A percentile compares a stretch with the other conserved stretches of the same genome.
Conservation (phyloP, 140 eudicot species). For the Bidens hawaiensis region DNA sequence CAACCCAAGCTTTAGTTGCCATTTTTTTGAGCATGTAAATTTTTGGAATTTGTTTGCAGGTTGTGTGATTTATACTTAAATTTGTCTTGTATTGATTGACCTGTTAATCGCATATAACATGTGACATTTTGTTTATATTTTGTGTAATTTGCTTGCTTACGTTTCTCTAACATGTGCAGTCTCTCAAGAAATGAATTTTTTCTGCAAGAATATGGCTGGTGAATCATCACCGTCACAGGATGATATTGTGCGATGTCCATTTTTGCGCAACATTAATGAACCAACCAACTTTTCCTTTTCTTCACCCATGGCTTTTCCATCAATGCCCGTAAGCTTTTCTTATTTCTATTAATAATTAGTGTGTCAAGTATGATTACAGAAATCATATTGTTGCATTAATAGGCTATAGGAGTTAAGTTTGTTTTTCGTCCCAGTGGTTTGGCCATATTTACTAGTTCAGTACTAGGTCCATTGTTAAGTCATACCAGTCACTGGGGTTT, state of each 20-base stretch:
- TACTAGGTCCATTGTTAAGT: too few species aligned
- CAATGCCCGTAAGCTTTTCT: constrained; percentile 52
- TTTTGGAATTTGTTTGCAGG: too few species aligned
- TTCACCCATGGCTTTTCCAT: constrained; percentile 54
- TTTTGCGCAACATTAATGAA: constrained; percentile 76
- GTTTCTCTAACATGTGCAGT: constrained; percentile 26
- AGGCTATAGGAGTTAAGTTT: too few species aligned
- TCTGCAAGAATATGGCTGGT: constrained; percentile 39
- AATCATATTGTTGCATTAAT: too few species aligned
- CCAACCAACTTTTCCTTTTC: constrained; percentile 78
- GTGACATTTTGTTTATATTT: too few species aligned
- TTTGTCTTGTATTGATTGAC: too few species aligned
- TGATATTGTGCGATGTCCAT: constrained; percentile 65
- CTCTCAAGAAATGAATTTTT: constrained; percentile 47
- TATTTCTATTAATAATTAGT: not conserved
- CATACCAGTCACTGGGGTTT: too few species aligned
- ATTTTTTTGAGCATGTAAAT: not conserved
- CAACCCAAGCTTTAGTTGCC: too few species aligned
- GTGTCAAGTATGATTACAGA: not conserved
- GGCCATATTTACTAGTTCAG: too few species aligned
- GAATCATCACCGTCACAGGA: constrained; percentile 50
- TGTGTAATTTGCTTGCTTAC: not conserved
- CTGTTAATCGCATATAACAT: not conserved
- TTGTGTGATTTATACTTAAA: not conserved
- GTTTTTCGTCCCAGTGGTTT: too few species aligned